Conservation (phyloP, 163 green algal genomes). For the Scenedesmus sp. region DNA sequence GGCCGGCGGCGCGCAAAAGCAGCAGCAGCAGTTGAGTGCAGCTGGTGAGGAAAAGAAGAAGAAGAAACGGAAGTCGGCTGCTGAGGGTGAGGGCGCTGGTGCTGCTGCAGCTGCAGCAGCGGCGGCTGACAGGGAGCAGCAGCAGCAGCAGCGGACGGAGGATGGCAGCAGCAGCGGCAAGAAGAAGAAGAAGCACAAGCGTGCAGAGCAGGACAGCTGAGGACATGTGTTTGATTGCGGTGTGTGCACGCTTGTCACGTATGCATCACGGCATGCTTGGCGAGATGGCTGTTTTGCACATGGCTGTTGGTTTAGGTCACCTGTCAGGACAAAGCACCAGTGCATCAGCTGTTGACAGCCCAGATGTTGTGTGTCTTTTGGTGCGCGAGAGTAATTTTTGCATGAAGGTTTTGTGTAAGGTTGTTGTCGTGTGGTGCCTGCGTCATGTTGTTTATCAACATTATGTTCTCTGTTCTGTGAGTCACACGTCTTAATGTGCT, state of each 20-base stretch:
- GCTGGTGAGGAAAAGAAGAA: slow-evolving; percentile 39
- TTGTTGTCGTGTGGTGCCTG: too few relatives aligned
- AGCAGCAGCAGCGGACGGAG: slow-evolving; percentile 45
- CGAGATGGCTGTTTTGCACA: too few relatives aligned
- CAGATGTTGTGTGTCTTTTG: too few relatives aligned
- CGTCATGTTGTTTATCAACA: too few relatives aligned
- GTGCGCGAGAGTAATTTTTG: too few relatives aligned
- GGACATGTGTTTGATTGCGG: background rate
- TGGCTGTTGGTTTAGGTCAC: too few relatives aligned
- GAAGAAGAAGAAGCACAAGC: slow-evolving; percentile 58
- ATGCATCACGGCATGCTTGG: too few relatives aligned
- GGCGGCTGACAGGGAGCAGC: background rate
- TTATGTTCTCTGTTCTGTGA: too few relatives aligned
- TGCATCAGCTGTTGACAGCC: too few relatives aligned
- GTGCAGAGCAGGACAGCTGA: slow-evolving; percentile 2
- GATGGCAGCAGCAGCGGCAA: slow-evolving; percentile 48
- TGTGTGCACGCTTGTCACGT: background rate
- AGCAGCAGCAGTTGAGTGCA: background rate
- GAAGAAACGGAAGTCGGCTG: slow-evolving; percentile 7
- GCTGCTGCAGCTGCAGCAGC: slow-evolving; percentile 23
- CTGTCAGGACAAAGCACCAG: too few relatives aligned
- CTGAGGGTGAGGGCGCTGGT: background rate
- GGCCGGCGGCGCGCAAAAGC: slow-evolving; percentile 14
- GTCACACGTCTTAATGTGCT: too few relatives aligned
- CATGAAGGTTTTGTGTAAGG: too few relatives aligned